Evolutionary conservation across 169 alveolate species (phyloP).

Genomic region (Eimeria nieschulzi): DNA sequence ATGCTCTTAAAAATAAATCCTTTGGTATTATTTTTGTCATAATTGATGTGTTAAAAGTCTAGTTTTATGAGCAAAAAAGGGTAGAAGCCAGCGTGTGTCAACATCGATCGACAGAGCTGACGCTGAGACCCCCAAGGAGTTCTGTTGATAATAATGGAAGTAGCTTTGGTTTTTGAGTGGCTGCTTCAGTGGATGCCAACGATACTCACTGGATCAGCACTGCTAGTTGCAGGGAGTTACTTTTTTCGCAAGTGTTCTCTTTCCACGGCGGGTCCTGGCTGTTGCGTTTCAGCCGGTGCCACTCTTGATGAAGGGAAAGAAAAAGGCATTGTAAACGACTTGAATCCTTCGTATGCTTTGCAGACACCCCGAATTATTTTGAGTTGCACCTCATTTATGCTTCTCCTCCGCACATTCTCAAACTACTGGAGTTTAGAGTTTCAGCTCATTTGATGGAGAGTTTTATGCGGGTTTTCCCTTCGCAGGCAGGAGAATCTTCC

Average conservation of each 20-base stretch:
- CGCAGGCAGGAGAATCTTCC: background rate
- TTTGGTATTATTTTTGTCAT: background rate
- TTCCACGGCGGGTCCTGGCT: background rate
- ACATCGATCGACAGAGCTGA: background rate
- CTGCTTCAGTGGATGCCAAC: conserved; percentile 6
- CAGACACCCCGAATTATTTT: too few species aligned
- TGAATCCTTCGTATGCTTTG: background rate
- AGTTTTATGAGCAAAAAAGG: background rate
- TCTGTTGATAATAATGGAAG: background rate
- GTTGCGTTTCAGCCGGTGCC: background rate
- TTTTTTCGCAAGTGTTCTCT: background rate
- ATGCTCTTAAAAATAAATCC: background rate
- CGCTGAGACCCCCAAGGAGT: background rate
- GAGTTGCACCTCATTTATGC: too few species aligned
- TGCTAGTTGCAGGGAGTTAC: background rate
- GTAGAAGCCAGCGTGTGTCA: background rate
- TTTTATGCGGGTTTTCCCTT: too few species aligned
- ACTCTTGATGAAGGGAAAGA: background rate
- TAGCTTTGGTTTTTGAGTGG: background rate
- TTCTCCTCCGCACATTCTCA: too few species aligned
- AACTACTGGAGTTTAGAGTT: too few species aligned
- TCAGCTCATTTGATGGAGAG: too few species aligned
- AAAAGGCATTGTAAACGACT: background rate
- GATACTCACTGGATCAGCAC: background rate
- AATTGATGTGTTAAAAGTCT: background rate